Evolutionary conservation across 1,139 yeast genomes (phyloP), one percentile per base, ranked within the genome.

Genomic region (Blastobotrys capitulatus): DNA sequence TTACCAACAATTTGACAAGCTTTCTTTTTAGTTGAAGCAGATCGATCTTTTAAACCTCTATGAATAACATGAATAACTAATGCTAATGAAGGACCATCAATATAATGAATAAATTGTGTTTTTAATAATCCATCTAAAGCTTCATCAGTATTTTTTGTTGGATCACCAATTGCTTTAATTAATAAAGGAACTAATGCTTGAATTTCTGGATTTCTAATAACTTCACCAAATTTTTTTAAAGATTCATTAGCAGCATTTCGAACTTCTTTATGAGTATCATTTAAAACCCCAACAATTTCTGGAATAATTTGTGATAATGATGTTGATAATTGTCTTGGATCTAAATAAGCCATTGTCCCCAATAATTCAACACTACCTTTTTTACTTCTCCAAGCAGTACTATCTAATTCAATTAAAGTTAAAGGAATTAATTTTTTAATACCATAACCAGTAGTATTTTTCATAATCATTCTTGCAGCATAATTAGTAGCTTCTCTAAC

Each of bases 1-100:
- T 92, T 92, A 57, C 98, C 98, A 38, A 94, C 97, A 73, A 94
- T 92, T 69, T 92, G 97, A 68, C 97, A 89, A 0, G 98, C 95
- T 68, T 88, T 89, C 67, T 87, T 82, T 73, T 92, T 92, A 2
- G 94, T 87, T 38, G 82, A 77, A 0, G 98, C 97, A 25, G 96
- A 85, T 61, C 98, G 76, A 58, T 90, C 97, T 52, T 79, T 82
- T 86, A 94, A 82, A 71, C 97, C 99, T 67, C 98, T 81, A 64
- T 88, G 94, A 48, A 92, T 82, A 47, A 94, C 97, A 63, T 90
- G 97, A 56, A 90, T 87, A 50, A 92, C 88, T 60, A 94, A 76
- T 0, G 99, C 98, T 62, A 94, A 76, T 1, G 97, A 90, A 2
- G 99, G 97, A 27, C 97, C 97, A 71, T 94, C 99, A 57, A 94